These are phyloP conservation scores for Mycena pura DNA, from an alignment of 768 basidiomycete genomes.

Conservation along the genomic window DNA sequence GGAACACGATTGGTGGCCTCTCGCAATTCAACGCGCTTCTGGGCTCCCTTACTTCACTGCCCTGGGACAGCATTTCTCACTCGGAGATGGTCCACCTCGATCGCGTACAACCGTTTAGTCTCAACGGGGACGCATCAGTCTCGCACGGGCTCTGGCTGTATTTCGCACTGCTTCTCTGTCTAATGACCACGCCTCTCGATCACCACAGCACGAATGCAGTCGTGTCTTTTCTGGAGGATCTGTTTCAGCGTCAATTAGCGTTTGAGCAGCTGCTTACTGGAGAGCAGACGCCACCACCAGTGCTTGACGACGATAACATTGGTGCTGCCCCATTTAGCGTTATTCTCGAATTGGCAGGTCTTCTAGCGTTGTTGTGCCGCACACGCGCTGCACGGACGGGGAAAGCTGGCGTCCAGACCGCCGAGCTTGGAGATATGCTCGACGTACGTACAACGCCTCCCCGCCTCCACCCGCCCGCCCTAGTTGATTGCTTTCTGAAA, in stretches of 20 bases:
- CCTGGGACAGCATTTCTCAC: slow-evolving; percentile 26
- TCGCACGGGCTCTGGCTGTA: slow-evolving; percentile 59
- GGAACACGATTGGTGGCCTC: slow-evolving; percentile 9
- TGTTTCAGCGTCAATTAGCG: slow-evolving; percentile 14
- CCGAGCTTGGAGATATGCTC: slow-evolving; percentile 43
- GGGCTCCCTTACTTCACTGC: slow-evolving; percentile 8
- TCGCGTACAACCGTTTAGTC: slow-evolving; percentile 34
- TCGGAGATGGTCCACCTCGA: slow-evolving; percentile 29
- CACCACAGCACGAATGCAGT: slow-evolving; percentile 2
- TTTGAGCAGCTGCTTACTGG: slow-evolving; percentile 15
- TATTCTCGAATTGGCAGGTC: slow-evolving; percentile 20
- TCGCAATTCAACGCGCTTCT: slow-evolving; percentile 8
- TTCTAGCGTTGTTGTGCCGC: slow-evolving; percentile 36
- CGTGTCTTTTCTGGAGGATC: slow-evolving; percentile 9
- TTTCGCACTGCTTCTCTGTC: slow-evolving; percentile 38
- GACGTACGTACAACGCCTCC: slow-evolving; percentile 47
- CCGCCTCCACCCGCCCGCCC: too few species aligned
- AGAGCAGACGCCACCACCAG: slow-evolving; percentile 14
- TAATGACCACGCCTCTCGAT: neutral
- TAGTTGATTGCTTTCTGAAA: slow-evolving; percentile 5
- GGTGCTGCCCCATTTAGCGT: slow-evolving; percentile 11
- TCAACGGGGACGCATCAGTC: slow-evolving; percentile 59
- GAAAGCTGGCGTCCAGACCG: slow-evolving; percentile 26
- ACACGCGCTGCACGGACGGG: slow-evolving; percentile 38
- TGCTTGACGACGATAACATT: slow-evolving; percentile 14